Conservation (phyloP, 2,329 filamentous ascomycete species). For the Penicillium occitanis region DNA sequence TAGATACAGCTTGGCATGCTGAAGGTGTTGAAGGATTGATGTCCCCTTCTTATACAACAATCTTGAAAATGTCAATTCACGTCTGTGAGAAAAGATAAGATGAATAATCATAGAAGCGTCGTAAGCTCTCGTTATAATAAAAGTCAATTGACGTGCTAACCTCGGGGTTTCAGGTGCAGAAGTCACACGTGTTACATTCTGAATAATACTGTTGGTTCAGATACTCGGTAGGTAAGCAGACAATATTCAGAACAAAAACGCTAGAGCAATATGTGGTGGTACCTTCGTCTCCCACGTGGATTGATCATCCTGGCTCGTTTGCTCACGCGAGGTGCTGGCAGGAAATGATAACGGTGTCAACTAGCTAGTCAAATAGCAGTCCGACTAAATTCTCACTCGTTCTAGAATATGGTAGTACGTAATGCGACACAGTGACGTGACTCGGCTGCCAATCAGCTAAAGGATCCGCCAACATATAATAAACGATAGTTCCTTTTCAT, state of each 20-base stretch:
- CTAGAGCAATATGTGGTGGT: neutral
- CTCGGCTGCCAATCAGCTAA: neutral
- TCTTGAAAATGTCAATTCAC: neutral
- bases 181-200: slow-evolving; percentile 7
- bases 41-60: neutral
- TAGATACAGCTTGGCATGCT: neutral
- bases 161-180: neutral
- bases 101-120: neutral
- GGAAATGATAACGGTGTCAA: neutral
- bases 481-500: neutral
- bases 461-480: neutral
- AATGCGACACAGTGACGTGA: neutral
- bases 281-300: neutral
- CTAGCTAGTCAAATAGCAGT: neutral
- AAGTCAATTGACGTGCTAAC: neutral
- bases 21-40: neutral
- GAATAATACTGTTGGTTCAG: neutral
- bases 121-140: neutral
- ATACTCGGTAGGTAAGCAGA: neutral
- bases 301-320: neutral
- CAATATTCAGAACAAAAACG: neutral
- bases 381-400: neutral
- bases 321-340: neutral
- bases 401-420: neutral
- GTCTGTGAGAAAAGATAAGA: neutral